Evolutionary conservation across 1,284 basidiomycete genomes (phyloP).

Genomic region (Ganoderma lingzhi): DNA sequence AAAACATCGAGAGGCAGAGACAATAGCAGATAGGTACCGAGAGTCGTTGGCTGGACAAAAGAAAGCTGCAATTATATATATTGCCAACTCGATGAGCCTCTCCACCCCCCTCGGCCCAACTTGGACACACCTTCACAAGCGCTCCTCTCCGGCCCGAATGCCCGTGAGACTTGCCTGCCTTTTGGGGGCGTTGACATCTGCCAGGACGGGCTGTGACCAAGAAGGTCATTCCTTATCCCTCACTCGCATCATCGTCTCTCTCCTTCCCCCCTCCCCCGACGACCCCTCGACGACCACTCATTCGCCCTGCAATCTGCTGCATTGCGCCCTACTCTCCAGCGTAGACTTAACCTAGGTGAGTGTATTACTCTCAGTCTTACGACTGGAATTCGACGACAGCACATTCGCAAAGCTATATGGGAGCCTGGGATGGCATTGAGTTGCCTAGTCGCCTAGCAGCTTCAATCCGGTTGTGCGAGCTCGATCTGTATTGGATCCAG

Average conservation of each 20-base stretch:
- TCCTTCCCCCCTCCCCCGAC: constrained; percentile 5
- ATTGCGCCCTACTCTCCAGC: not conserved
- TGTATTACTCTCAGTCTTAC: not conserved
- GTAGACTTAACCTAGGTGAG: not conserved
- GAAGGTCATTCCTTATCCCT: not conserved
- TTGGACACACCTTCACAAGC: not conserved
- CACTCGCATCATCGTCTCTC: not conserved
- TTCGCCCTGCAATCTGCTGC: not conserved
- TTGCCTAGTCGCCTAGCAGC: not conserved
- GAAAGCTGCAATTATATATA: not conserved
- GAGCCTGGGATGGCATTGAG: not conserved
- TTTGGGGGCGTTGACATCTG: not conserved
- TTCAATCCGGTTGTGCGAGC: not conserved
- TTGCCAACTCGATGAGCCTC: not conserved
- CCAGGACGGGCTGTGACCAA: not conserved
- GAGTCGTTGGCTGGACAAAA: constrained; percentile 7
- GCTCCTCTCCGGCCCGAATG: not conserved
- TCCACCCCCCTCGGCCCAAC: not conserved
- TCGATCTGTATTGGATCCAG: not conserved
- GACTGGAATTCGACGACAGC: not conserved
- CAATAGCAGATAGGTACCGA: constrained; percentile 4
- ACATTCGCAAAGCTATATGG: not conserved
- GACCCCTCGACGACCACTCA: not conserved
- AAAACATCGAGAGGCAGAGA: not conserved
- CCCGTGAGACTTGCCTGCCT: not conserved